These are phyloP conservation scores for Trametes elegans DNA, from an alignment of 768 basidiomycete genomes.

Conservation along the genomic window DNA sequence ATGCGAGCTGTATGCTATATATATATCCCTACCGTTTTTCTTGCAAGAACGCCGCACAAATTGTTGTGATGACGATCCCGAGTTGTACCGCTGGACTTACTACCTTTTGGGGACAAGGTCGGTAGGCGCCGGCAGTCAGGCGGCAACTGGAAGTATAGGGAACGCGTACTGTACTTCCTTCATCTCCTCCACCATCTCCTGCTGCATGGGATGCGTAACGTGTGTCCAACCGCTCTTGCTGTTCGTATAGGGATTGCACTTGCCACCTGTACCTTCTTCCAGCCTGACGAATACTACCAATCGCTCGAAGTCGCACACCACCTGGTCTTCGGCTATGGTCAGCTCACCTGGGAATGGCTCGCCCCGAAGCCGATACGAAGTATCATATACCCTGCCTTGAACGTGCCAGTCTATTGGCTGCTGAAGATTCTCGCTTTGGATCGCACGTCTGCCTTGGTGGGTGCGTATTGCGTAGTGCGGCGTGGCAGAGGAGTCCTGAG, in stretches of 20 bases:
- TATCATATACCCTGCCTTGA: conserved; percentile 78
- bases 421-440: conserved; percentile 60
- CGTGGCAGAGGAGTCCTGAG: background rate
- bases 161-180: background rate
- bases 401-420: conserved; percentile 74
- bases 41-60: background rate
- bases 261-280: conserved; percentile 82
- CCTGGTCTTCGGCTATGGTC: conserved; percentile 87
- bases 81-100: background rate
- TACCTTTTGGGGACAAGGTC: background rate
- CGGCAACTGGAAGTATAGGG: too few relatives aligned
- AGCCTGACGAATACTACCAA: conserved; percentile 97
- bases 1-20: background rate
- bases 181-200: background rate
- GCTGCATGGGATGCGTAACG: background rate
- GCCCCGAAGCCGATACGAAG: conserved; percentile 68
- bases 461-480: conserved; percentile 28
- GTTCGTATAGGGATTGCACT: conserved; percentile 61
- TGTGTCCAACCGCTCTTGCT: conserved; percentile 6
- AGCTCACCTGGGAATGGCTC: conserved; percentile 96
- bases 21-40: background rate
- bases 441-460: conserved; percentile 57
- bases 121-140: background rate
- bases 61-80: background rate
- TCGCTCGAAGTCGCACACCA: conserved; percentile 89